Base-by-base conservation (phyloP, 495 filamentous ascomycete species). In the Tuber calosporum region DNA sequence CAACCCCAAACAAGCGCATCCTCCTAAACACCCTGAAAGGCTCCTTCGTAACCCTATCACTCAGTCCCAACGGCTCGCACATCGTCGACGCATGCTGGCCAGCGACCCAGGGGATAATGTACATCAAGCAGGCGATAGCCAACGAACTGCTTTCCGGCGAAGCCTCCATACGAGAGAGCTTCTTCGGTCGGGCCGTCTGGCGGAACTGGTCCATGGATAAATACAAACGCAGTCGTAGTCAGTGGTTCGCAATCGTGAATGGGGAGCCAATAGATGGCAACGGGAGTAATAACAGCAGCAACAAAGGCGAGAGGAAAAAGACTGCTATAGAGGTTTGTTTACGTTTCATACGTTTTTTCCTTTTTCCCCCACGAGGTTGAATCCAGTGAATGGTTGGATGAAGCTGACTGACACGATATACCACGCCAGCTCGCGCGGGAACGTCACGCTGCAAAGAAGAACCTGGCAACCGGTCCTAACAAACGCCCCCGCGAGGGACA, bases 201-300 rank as follows among this genome's bases (percentile, higher is more conserved):
- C 85, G 90, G 71, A 92, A 95, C 74, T 99, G 95, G 96, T 88
- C 86, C 70, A 93, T 97, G 84, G 95, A 98, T 83, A 80, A 94
- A 36, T 98, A 90, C 83, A 91, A 90, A 70, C 79, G 77, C 9
- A 70, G 75, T 17, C 73, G 77, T 36, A 75, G 67, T 37, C 72
- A 77, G 30, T 82, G 80, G 80, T 77, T 81, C 71, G 45, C 20
- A 39, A 68, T 82, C n/a, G 80, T 42, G 7, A 81, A 77, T 53
- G 77, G 76, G 62, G 77, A 70, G 58, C 53, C 48, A 41, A 43
- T 74, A 22, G 34, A 26, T 41, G 77, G 40, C 9, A 36, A 68
- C 15, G 58, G 73, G 67, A 62, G 62, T 68, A 41, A 68, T 67
- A 53, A 48, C 36, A 36, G 4, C 36, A 36, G 4, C 4, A n/a